phyloP scores from a whole-genome alignment of 2,329 filamentous ascomycete species.

The Penicillium sp. region DNA sequence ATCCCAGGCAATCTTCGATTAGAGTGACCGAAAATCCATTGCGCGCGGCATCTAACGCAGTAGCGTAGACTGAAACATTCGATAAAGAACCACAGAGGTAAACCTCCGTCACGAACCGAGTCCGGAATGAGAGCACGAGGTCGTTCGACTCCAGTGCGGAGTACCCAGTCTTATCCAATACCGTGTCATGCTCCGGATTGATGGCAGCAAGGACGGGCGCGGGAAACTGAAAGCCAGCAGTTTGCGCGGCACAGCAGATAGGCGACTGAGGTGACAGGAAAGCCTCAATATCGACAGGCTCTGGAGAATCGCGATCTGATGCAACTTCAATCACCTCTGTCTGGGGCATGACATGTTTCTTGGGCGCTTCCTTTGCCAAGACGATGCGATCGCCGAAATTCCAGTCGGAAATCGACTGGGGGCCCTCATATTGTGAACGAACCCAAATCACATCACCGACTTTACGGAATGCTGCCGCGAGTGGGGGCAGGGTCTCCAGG shows the following conservation, averaged over 20 bases:
- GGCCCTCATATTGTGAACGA: conserved; percentile 69
- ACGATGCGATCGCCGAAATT: conserved; percentile 49
- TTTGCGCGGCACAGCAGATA: conserved; percentile 42
- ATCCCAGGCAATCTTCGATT: conserved; percentile 86
- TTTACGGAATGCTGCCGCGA: conserved; percentile 72
- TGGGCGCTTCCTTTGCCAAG: conserved; percentile 31
- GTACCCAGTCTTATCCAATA: conserved; percentile 74
- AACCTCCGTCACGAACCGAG: conserved; percentile 83
- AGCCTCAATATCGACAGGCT: conserved; percentile 42
- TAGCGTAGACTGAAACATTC: conserved; percentile 88
- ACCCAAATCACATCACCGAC: conserved; percentile 81
- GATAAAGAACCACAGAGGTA: conserved; percentile 85
- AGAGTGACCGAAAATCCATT: conserved; percentile 87
- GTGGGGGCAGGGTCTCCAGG: conserved; percentile 62
- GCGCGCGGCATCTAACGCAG: conserved; percentile 82
- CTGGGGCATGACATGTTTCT: conserved; percentile 4
- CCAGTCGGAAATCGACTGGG: conserved; percentile 56
- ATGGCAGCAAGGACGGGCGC: conserved; percentile 52
- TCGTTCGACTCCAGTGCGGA: conserved; percentile 79
- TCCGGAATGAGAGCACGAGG: conserved; percentile 74
- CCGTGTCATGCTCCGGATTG: conserved; percentile 51
- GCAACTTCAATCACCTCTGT: conserved; percentile 23
- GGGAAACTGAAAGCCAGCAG: conserved; percentile 51
- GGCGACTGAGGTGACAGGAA: conserved; percentile 39
- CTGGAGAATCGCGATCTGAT: conserved; percentile 19